Evolutionary conservation across 2,329 filamentous ascomycete species (phyloP).

Genomic region (Fonsecaea multimorphosa): DNA sequence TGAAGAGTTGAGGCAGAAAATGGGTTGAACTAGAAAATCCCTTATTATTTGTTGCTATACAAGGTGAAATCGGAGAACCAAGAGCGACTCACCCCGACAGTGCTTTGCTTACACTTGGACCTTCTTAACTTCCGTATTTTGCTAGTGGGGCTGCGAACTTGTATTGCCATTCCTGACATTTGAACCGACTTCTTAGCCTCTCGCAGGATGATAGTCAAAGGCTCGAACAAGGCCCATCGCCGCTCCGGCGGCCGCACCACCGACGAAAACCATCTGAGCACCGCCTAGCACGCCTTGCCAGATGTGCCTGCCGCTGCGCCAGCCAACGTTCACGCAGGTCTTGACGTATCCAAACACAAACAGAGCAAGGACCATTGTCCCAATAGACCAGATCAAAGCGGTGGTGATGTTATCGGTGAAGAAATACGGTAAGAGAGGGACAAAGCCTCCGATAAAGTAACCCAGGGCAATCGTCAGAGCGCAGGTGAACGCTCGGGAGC

Average conservation of each 20-base stretch:
- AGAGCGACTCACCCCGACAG: too few relatives aligned
- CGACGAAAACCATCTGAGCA: slow-evolving; percentile 68
- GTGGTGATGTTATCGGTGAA: slow-evolving; percentile 44
- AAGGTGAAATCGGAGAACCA: too few relatives aligned
- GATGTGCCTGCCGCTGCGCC: slow-evolving; percentile 53
- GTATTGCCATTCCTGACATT: neutral
- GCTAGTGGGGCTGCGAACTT: too few relatives aligned
- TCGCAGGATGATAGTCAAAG: neutral
- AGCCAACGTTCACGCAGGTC: slow-evolving; percentile 51
- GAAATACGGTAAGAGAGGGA: slow-evolving; percentile 62
- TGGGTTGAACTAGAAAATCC: too few relatives aligned
- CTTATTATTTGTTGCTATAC: too few relatives aligned
- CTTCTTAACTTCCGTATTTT: too few relatives aligned
- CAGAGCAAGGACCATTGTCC: slow-evolving; percentile 58
- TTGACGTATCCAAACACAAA: slow-evolving; percentile 60
- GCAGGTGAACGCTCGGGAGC: slow-evolving; percentile 54
- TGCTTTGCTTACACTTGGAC: too few relatives aligned
- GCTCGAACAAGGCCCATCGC: slow-evolving; percentile 61
- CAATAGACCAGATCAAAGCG: slow-evolving; percentile 57
- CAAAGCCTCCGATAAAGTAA: slow-evolving; percentile 51
- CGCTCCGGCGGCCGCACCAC: slow-evolving; percentile 68
- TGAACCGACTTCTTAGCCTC: neutral
- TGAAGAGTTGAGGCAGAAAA: too few relatives aligned
- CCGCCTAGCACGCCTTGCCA: slow-evolving; percentile 63
- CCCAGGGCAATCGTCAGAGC: slow-evolving; percentile 47